phyloP scores from a whole-genome alignment of 495 filamentous ascomycete genomes.

The Pyrenula massariospora region DNA sequence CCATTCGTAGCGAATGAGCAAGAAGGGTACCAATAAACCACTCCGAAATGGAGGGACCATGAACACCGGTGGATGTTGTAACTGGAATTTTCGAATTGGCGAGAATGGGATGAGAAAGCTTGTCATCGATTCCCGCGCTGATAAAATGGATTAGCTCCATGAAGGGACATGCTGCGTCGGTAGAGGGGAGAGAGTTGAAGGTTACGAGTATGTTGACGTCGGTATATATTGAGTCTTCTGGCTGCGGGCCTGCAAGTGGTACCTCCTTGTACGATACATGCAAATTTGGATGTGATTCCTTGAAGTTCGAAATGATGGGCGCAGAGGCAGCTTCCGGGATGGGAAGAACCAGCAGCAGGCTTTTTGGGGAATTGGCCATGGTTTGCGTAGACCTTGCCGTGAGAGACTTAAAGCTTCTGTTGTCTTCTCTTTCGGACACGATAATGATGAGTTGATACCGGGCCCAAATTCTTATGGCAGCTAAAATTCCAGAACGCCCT shows the following conservation, averaged over 20 bases:
- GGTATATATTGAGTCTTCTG: conserved; percentile 29
- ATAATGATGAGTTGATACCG: too few relatives aligned
- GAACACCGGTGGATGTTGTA: conserved; percentile 64
- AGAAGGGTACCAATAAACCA: conserved; percentile 52
- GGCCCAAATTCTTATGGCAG: too few relatives aligned
- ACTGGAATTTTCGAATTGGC: conserved; percentile 50
- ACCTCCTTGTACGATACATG: neutral
- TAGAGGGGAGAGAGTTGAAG: conserved; percentile 36
- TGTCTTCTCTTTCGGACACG: too few relatives aligned
- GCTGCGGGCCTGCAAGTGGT: conserved; percentile 15
- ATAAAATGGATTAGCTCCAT: conserved; percentile 64
- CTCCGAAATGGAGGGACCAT: conserved; percentile 78
- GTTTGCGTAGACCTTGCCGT: neutral
- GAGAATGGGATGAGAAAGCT: conserved; percentile 51
- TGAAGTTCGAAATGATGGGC: neutral
- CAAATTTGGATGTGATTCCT: neutral
- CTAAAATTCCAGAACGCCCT: too few relatives aligned
- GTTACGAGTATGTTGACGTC: conserved; percentile 56
- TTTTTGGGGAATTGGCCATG: neutral
- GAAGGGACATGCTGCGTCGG: conserved; percentile 20
- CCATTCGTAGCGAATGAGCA: conserved; percentile 41
- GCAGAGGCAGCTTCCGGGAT: conserved; percentile 5
- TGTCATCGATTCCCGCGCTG: conserved; percentile 63
- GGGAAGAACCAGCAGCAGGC: neutral
- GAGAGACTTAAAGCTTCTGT: too few relatives aligned